Conservation (phyloP, 371 early-diverging fungal genomes). For the Globomyces sp. region DNA sequence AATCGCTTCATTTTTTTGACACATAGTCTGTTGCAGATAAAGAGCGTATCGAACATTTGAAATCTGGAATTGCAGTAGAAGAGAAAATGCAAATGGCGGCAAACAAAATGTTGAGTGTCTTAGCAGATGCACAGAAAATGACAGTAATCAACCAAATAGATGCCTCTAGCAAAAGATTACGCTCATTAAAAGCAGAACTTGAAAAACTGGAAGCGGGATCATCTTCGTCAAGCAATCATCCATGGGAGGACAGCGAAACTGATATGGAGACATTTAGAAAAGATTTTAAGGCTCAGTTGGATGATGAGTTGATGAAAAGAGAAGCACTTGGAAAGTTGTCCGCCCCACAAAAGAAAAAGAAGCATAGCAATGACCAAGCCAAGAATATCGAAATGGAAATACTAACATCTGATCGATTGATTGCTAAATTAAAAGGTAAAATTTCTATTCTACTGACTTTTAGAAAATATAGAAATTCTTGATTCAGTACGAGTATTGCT, state of each 20-base stretch:
- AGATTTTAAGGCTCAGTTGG: conserved; percentile 37
- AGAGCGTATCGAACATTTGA: conserved; percentile 30
- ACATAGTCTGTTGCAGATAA: neutral
- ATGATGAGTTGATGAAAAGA: conserved; percentile 38
- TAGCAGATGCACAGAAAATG: conserved; percentile 33
- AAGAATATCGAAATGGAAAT: conserved; percentile 29
- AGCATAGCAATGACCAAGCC: conserved; percentile 9
- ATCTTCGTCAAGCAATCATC: neutral
- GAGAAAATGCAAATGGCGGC: conserved; percentile 41
- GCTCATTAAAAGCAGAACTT: conserved; percentile 32
- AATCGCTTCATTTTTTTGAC: neutral
- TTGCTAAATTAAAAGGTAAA: conserved; percentile 31
- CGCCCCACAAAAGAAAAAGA: neutral
- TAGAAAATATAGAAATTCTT: conserved; percentile 31
- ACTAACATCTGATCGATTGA: conserved; percentile 19
- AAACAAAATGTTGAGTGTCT: conserved; percentile 36
- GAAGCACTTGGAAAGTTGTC: conserved; percentile 25
- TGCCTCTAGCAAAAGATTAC: conserved; percentile 26
- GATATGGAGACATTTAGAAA: conserved; percentile 7
- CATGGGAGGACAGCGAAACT: neutral
- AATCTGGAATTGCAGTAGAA: conserved; percentile 39
- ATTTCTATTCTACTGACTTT: conserved; percentile 1
- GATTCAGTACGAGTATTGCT: conserved; percentile 2
- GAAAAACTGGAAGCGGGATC: conserved; percentile 9
- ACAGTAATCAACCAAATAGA: conserved; percentile 34